A percentile compares a stretch with the other conserved stretches of the same genome.
Evolutionary conservation across 768 basidiomycete genomes (phyloP).

Genomic region (Clitopilus hobsonii): DNA sequence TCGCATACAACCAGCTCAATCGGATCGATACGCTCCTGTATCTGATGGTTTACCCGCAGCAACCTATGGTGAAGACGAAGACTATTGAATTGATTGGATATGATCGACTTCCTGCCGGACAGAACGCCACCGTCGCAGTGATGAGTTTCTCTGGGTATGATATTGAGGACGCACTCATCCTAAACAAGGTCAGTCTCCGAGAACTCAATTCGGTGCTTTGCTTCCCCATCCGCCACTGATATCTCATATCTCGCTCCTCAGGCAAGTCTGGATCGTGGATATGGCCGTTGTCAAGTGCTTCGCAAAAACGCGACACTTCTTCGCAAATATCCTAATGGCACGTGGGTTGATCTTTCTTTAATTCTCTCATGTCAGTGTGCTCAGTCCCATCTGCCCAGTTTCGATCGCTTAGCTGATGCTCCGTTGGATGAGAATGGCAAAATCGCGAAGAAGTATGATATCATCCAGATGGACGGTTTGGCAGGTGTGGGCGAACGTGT

Average conservation of each 20-base stretch:
- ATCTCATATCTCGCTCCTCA: slow-evolving; percentile 23
- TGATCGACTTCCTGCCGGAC: slow-evolving; percentile 93
- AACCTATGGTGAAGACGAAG: slow-evolving; percentile 99
- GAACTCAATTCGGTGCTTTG: neutral
- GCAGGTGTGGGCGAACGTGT: slow-evolving; percentile 94
- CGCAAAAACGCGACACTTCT: slow-evolving; percentile 94
- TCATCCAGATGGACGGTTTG: slow-evolving; percentile 88
- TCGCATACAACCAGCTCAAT: slow-evolving; percentile 96
- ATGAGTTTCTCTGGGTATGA: slow-evolving; percentile 99
- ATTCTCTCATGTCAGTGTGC: slow-evolving; percentile 6
- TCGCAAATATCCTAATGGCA: slow-evolving; percentile 95
- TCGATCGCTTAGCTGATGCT: slow-evolving; percentile 92
- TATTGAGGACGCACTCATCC: slow-evolving; percentile 97
- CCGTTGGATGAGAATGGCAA: slow-evolving; percentile 80
- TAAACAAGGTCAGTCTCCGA: slow-evolving; percentile 67
- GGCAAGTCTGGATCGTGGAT: slow-evolving; percentile 96
- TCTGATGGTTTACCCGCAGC: slow-evolving; percentile 95
- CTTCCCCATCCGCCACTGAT: neutral
- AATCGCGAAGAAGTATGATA: slow-evolving; percentile 80
- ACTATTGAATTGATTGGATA: slow-evolving; percentile 97
- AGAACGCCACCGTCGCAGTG: slow-evolving; percentile 97
- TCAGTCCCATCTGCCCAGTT: slow-evolving; percentile 37
- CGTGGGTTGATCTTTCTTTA: slow-evolving; percentile 50
- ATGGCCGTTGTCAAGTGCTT: slow-evolving; percentile 95
- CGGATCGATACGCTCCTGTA: slow-evolving; percentile 98